These are phyloP conservation scores for Thinopyrum elongatum DNA, from an alignment of 176 grass and related monocot species.

Conservation along the genomic window DNA sequence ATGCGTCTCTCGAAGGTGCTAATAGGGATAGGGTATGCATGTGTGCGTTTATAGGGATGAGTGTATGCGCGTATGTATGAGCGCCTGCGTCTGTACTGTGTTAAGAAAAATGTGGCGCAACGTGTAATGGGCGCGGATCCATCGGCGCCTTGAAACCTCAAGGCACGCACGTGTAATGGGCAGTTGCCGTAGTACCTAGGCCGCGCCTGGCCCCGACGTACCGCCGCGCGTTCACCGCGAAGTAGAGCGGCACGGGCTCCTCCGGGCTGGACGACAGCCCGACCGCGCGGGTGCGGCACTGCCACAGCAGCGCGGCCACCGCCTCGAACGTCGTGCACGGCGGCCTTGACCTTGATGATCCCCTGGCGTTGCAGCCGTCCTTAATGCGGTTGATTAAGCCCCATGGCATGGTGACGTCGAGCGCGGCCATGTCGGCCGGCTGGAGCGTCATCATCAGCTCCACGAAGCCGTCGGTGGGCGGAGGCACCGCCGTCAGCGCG, in stretches of 20 bases:
- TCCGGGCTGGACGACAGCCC: not conserved
- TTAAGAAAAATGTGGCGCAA: too few species aligned
- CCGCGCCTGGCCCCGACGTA: not conserved
- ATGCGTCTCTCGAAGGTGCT: too few species aligned
- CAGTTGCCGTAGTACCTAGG: slow-evolving; percentile 11
- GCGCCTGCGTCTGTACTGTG: too few species aligned
- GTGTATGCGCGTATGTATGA: too few species aligned
- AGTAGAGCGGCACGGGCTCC: not conserved
- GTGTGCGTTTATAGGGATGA: too few species aligned
- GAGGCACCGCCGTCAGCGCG: not conserved
- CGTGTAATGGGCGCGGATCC: too few species aligned
- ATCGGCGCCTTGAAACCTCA: too few species aligned
- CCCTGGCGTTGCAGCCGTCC: not conserved
- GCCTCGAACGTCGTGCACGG: slow-evolving; percentile 26
- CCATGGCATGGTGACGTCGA: not conserved
- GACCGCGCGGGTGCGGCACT: slow-evolving; percentile 13
- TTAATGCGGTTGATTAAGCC: not conserved
- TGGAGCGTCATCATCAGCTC: not conserved
- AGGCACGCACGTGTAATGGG: too few species aligned
- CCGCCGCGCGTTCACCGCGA: not conserved
- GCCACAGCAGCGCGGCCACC: slow-evolving; percentile 21
- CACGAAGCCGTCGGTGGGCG: not conserved
- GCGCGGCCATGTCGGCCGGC: not conserved
- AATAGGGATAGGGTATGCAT: too few species aligned
- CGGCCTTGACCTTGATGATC: not conserved